Base-by-base conservation (phyloP, 2,329 filamentous ascomycete genomes). In the Coleophoma eucalyptorum region DNA sequence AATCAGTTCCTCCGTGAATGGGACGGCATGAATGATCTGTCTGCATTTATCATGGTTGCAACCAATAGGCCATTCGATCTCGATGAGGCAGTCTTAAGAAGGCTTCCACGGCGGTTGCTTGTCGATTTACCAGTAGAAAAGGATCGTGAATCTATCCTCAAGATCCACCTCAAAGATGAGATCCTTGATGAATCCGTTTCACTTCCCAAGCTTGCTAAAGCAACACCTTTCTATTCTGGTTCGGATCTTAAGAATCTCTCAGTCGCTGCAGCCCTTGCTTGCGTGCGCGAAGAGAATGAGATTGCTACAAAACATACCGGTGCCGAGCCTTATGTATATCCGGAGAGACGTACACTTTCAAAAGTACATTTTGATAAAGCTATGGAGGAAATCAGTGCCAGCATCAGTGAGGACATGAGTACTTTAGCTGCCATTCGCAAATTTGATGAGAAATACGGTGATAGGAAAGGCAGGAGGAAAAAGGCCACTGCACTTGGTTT, bases 1-100 rank as follows among this genome's bases (percentile, higher is more conserved):
- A 99, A 97, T 65, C 93, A 99, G 69, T 97, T 97, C 68, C 74
- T 99, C 46, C 87, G 91, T 49, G 93, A 97, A 67, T 97, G 93
- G 94, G 94, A 97, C 61, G 94, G 94, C 11, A 86, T 97, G 75
- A 75, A 76, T 49, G 87, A 89, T 60, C 80, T 84, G 43, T 88
- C 87, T 16, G 90, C 93, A 3, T 97, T 99, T 67, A 93, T 99
- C 68, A 97, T 99, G 91, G 91, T 97, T 0, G 93, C 94, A 26
- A 97, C 92, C 8, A 97, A 99, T 68, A 80, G 93, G 10, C 94
- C 94, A 0, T 97, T 96, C 63, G 94, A 97, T 63, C 81, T 99
- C 1, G 94, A 99, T 62, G 89, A 94, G 60, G 89, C 89, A 10
- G 87, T 94, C 10, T 77, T 94, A 43, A 79, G 89, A n/a, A 79